Base-by-base conservation (phyloP, 129 eudicot species). In the Glebionis coronaria region DNA sequence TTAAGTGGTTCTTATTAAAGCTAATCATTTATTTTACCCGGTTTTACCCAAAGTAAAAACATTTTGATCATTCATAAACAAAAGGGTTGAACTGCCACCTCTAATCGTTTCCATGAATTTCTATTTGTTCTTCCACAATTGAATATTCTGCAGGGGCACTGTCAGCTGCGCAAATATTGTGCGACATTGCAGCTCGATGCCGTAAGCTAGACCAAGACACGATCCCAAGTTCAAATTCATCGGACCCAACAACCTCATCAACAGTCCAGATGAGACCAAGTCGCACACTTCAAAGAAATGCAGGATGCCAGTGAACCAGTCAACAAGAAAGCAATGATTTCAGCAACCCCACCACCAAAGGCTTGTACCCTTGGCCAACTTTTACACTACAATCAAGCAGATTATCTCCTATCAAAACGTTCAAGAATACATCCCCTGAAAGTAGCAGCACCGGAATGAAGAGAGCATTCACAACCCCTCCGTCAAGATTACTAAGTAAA, bases 151-250 rank as follows among this genome's bases (percentile, higher is more conserved):
- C 91, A 38, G 64, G 75, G 57, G 63, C 72, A 44, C 12, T 88
- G 74, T 73, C 79, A 19, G 99, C 99, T 71, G 93, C 97, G 63
- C 90, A 86, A 65, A 86, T 87, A 20, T 78, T 93, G 5, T 78
- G 82, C 65, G 82, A 81, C 75, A 81, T 93, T 19, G 85, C 97
- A 27, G 61, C 83, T 3, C 60, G 71, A 56, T 60, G 55, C 63
- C 77, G 64, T n/a, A 88, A 80, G 71, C 81, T 76, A 63, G 78
- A 68, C 63, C 76, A 81, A 18, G 29, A 16, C 56, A 70, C 76
- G 2, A 67, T 79, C 46, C 88, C 90, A 35, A 80, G 67, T 58
- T 53, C 92, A 76, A 70, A 49, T 19, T 49, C 8, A 29, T 46
- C 29, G 76, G 79, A 54, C 67, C 68, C 47, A 80, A 14, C 52